Evolutionary conservation across 2,329 filamentous ascomycete species (phyloP).

Genomic region (Nemania bipapillata): DNA sequence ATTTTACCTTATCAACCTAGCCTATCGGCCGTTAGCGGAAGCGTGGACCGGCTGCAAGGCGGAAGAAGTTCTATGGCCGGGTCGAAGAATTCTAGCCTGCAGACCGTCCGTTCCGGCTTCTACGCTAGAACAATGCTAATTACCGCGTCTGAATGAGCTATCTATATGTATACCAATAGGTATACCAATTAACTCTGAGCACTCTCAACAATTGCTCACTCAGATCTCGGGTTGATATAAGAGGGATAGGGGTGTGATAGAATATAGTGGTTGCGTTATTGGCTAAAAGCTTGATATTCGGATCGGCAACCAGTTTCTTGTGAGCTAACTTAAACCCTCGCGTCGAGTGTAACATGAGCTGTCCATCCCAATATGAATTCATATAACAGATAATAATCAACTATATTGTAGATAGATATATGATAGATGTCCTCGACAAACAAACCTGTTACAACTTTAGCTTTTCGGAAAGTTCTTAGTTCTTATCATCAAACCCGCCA

Average conservation of each 20-base stretch:
- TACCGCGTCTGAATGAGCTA: neutral
- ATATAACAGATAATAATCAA: neutral
- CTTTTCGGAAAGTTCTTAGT: no score
- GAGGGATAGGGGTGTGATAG: no score
- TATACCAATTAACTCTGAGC: no score
- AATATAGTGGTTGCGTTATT: neutral
- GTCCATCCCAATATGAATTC: neutral
- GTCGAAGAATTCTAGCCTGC: neutral
- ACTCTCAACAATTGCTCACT: no score
- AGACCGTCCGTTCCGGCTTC: neutral
- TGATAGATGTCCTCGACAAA: no score
- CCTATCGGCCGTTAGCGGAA: slow-evolving; percentile 12
- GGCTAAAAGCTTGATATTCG: neutral
- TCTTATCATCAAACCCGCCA: no score
- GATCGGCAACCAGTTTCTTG: neutral
- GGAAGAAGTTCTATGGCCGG: neutral
- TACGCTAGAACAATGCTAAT: neutral
- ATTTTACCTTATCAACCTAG: slow-evolving; percentile 3
- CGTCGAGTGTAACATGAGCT: neutral
- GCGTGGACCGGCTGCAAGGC: neutral
- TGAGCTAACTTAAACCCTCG: neutral
- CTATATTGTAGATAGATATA: no score
- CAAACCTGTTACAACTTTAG: no score
- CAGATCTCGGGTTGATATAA: no score
- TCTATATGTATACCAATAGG: no score